phyloP scores from a whole-genome alignment of 2,329 filamentous ascomycete species.

The Didymella arachidicola region DNA sequence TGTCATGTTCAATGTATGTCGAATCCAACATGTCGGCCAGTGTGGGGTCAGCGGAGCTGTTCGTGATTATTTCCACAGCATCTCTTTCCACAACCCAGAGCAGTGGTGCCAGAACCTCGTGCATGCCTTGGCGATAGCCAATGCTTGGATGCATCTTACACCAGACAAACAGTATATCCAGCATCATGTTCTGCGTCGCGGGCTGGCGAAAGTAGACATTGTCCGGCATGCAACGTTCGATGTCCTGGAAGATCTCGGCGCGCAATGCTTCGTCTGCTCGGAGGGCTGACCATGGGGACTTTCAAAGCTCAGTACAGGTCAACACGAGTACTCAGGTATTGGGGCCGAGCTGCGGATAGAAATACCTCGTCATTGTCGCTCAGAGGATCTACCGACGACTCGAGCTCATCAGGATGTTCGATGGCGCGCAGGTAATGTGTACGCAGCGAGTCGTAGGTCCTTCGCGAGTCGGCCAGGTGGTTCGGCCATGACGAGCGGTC shows the following conservation, averaged over 20 bases:
- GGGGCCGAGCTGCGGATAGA: slow-evolving; percentile 24
- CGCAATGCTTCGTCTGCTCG: slow-evolving; percentile 84
- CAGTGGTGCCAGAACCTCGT: slow-evolving; percentile 90
- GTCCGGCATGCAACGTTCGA: slow-evolving; percentile 88
- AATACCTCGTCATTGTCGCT: slow-evolving; percentile 77
- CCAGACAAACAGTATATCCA: slow-evolving; percentile 92
- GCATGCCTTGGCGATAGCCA: slow-evolving; percentile 98
- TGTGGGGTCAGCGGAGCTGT: slow-evolving; percentile 31
- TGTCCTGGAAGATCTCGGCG: slow-evolving; percentile 91
- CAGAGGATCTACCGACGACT: slow-evolving; percentile 79
- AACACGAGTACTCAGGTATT: slow-evolving; percentile 42
- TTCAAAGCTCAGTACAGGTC: slow-evolving; percentile 59
- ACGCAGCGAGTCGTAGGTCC: slow-evolving; percentile 74
- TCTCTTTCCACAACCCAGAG: slow-evolving; percentile 85
- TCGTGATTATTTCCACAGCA: slow-evolving; percentile 65
- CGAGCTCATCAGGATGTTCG: slow-evolving; percentile 81
- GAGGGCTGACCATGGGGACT: slow-evolving; percentile 92
- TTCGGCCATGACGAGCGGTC: slow-evolving; percentile 73
- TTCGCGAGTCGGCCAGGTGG: slow-evolving; percentile 71
- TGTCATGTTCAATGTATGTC: slow-evolving; percentile 84
- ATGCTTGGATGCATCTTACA: slow-evolving; percentile 88
- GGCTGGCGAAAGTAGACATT: slow-evolving; percentile 87
- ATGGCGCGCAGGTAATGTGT: slow-evolving; percentile 82
- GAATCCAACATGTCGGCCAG: slow-evolving; percentile 68
- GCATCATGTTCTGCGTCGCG: slow-evolving; percentile 77